Base-by-base conservation (phyloP, 768 basidiomycete species). In the Phanerochaete sordida region DNA sequence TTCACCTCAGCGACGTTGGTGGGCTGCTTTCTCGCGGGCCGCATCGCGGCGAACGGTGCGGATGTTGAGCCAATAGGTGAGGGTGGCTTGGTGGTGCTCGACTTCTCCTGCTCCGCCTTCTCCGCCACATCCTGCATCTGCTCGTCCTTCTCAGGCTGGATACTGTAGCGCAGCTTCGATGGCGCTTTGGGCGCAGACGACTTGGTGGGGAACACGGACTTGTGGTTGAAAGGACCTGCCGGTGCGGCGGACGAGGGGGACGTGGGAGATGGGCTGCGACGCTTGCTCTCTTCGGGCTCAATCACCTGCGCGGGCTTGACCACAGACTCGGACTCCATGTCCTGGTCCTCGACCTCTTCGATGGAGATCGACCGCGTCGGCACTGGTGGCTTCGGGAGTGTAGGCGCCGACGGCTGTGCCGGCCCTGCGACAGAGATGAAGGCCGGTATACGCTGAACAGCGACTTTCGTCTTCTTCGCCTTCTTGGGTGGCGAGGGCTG, bases 111-210 rank as follows among this genome's bases (percentile, higher is more conserved):
- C 50, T 65, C 60, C 11, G 37, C 48, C 43, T 3, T 16, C 24
- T 57, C 47, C 12, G 37, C 7, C 15, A 43, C 27, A 24, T 56
- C 54, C 37, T 56, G 23, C 24, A 62, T 60, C 60, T 68, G 69
- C 60, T 76, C 76, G 28, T 77, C 77, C 61, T 72, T 73, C 56
- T 87, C 87, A 2, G 83, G 80, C 49, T 84, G 82, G 70, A 87
- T 83, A 64, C 88, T 89, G 65, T 80, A 87, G 27, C 90, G 83
- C 58, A 92, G 77, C 68, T 91, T 91, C 60, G 90, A 91, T 1
- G 90, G 89, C 57, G 89, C 87, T 68, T 85, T 89, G 1, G 90
- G 90, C 9, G 80, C 80, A 27, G 77, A 82, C 2, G 81, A 73
- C 68, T 85, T 88, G 44, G 72, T 68, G n/a, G 65, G 52, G 58